These are phyloP conservation scores for Trametes punicea DNA, from an alignment of 768 basidiomycete genomes.

Conservation along the genomic window DNA sequence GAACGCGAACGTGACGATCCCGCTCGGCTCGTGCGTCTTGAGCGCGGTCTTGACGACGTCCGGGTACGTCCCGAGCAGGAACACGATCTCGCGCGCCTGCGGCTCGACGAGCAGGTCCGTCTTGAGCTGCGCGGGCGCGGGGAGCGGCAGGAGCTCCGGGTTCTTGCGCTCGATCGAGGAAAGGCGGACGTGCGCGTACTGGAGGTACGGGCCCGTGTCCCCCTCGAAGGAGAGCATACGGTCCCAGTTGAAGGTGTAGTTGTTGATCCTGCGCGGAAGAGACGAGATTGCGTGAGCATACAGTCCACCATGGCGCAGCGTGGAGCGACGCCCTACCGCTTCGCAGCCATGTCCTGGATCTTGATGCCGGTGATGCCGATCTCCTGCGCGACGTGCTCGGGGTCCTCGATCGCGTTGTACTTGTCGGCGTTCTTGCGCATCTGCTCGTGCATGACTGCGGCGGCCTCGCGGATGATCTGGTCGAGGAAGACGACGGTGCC, in stretches of 20 bases:
- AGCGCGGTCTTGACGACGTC: slow-evolving; percentile 86
- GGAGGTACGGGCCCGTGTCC: slow-evolving; percentile 93
- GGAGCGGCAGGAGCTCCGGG: slow-evolving; percentile 78
- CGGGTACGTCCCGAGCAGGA: slow-evolving; percentile 88
- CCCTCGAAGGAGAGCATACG: slow-evolving; percentile 96
- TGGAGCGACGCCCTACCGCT: slow-evolving; percentile 52
- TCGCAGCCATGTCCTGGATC: slow-evolving; percentile 96
- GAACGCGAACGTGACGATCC: slow-evolving; percentile 89
- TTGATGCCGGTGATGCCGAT: slow-evolving; percentile 95
- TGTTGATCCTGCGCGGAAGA: slow-evolving; percentile 69
- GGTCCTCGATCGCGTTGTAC: slow-evolving; percentile 84
- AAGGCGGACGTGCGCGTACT: slow-evolving; percentile 94
- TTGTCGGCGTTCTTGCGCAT: slow-evolving; percentile 95
- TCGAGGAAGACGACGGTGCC: slow-evolving; percentile 95
- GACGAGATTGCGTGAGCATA: neutral
- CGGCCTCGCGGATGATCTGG: slow-evolving; percentile 87
- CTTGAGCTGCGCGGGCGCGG: slow-evolving; percentile 63
- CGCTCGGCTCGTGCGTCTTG: slow-evolving; percentile 83
- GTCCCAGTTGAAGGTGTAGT: slow-evolving; percentile 94
- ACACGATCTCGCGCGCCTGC: slow-evolving; percentile 80
- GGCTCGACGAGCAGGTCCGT: slow-evolving; percentile 64
- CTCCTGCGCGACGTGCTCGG: slow-evolving; percentile 71
- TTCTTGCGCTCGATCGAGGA: slow-evolving; percentile 91
- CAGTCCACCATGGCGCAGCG: neutral
- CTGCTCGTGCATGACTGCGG: slow-evolving; percentile 90